Base-by-base conservation (phyloP, 208 protist genomes). In the Strigomonas culicis region DNA sequence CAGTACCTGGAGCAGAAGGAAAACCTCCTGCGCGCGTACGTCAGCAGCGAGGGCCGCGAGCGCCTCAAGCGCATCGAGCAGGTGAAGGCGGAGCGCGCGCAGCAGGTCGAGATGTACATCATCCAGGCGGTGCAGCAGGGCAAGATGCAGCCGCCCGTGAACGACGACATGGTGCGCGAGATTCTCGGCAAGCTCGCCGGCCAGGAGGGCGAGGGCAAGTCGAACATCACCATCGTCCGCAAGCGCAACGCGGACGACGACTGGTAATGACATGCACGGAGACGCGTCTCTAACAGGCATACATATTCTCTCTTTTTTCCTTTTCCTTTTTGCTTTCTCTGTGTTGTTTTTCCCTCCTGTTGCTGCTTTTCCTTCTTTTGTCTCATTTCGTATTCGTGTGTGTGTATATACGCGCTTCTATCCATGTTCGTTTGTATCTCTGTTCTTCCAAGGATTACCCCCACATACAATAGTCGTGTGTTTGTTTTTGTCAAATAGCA, bases 1-100 rank as follows among this genome's bases (percentile, higher is more conserved):
- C 87, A 82, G 1, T 79, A 88, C 47, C 61, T 79, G 25, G 89
- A 97, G 76, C 92, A 97, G 74, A 92, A 90, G 75, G 90, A 93
- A 24, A 87, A 87, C 50, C 85, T 92, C 57, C 64, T 97, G 25
- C 85, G 92, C 11, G 86, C 90, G 3, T 92, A 92, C 51, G 82
- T 95, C 21, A 85, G 74, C 43, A 80, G 84, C 0, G 90, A 97
- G 69, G 92, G 88, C 17, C 82, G 92, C 17, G 89, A 97, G 69
- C 87, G 92, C 2, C 72, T 97, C 44, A 91, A 90, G 69, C 88
- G 92, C 30, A 91, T 97, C 50, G 85, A 70, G 49, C 87, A 93
- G 63, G 92, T 97, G 58, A 92, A 94, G 73, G 63, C 81, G 13
- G 89, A 95, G 53, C 86, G 88, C 21, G 84, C 92, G 17, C 68